A percentile compares a stretch with the other conserved stretches of the same genome.
Evolutionary conservation across 805 yeast genomes (phyloP).

Genomic region (Ogataea angusta): DNA sequence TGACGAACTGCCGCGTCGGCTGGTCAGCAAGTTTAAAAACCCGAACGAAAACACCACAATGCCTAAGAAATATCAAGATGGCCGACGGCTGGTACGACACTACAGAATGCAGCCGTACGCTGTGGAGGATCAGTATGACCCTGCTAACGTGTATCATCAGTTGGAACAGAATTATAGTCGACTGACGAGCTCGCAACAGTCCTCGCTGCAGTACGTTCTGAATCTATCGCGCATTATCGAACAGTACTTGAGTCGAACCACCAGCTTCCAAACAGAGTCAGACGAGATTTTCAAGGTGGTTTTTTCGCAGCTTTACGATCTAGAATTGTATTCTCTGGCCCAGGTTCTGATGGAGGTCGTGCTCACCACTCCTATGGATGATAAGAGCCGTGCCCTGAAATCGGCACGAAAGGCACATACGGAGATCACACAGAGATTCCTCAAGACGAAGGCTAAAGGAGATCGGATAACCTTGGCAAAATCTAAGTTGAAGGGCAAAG

Average conservation of each 20-base stretch:
- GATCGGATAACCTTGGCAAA: not conserved
- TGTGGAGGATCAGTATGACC: not conserved
- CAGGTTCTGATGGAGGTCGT: conserved; percentile 13
- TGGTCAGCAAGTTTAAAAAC: conserved; percentile 1
- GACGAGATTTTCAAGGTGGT: conserved; percentile 12
- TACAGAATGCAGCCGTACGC: conserved; percentile 6
- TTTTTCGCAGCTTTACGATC: conserved; percentile 19
- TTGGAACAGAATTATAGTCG: conserved; percentile 1
- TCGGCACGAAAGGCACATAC: conserved; percentile 7
- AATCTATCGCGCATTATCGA: conserved; percentile 3
- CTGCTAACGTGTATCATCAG: not conserved
- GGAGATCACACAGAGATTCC: conserved; percentile 7
- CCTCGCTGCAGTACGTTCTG: conserved; percentile 6
- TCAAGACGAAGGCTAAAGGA: not conserved
- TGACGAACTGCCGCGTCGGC: conserved; percentile 4
- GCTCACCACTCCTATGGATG: conserved; percentile 3
- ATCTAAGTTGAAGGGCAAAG: not conserved
- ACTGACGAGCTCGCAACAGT: not conserved
- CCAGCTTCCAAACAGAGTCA: conserved; percentile 3
- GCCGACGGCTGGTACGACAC: not conserved
- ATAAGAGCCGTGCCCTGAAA: not conserved
- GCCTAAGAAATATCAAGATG: not conserved
- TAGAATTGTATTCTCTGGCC: conserved; percentile 10
- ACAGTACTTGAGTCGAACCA: conserved; percentile 1
- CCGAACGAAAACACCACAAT: not conserved